A percentile compares a stretch with the other conserved stretches of the same genome.
Evolutionary conservation across 176 grass and related monocot genomes (phyloP).

Genomic region (Oryza australiensis): DNA sequence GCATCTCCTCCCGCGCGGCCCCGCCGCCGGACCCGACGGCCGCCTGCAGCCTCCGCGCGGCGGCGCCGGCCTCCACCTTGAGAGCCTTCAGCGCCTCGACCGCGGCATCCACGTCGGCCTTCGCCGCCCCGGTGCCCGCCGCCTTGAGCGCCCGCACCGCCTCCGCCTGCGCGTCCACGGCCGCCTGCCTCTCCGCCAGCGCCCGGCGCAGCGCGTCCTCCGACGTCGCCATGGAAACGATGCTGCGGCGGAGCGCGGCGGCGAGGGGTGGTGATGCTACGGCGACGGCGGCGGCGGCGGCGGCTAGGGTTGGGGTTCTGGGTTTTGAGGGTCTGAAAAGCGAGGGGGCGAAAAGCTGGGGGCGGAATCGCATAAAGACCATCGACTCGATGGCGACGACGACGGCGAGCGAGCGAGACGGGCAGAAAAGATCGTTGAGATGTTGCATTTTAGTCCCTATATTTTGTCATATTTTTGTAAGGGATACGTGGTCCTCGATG

Average conservation of each 20-base stretch:
- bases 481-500: rapidly evolving
- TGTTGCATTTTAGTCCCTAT: too few species aligned
- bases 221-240: constrained; percentile 39
- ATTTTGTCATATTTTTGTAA: too few species aligned
- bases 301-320: constrained; percentile 41
- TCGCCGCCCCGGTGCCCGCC: constrained; percentile 29
- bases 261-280: background rate
- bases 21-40: constrained; percentile 32
- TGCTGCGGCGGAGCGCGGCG: constrained; percentile 17
- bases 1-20: constrained; percentile 53
- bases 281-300: constrained; percentile 15
- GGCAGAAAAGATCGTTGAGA: constrained; percentile 2
- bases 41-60: constrained; percentile 52
- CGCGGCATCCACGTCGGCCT: constrained; percentile 47
- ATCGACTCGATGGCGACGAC: background rate
- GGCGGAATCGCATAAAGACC: constrained; percentile 50
- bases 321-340: constrained; percentile 34
- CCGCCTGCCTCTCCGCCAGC: constrained; percentile 59
- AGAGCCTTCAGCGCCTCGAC: constrained; percentile 65
- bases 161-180: constrained; percentile 58
- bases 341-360: constrained; percentile 28
- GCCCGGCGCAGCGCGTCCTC: constrained; percentile 60
- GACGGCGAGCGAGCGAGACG: background rate
- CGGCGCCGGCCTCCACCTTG: constrained; percentile 58
- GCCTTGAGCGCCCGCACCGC: constrained; percentile 59